Percentiles rank a stretch among this genome's conserved stretches.
These are phyloP conservation scores for Ettlia oleoabundans DNA, from an alignment of 139 green algal genomes.

Conservation along the genomic window DNA sequence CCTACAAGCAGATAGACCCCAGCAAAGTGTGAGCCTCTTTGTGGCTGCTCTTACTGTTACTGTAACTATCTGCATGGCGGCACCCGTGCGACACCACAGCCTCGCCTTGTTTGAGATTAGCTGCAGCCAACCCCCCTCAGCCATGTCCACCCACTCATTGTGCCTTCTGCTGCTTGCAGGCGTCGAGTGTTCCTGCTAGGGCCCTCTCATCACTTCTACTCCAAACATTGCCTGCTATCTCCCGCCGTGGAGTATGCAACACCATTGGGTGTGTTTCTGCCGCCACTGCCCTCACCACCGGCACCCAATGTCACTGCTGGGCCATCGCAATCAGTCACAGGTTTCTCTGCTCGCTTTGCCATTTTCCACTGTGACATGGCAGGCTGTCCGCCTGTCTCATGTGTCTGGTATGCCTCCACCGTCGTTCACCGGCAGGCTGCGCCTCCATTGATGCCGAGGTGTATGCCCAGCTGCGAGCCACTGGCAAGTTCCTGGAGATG, in stretches of 20 bases:
- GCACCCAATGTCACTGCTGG: no score
- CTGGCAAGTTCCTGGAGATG: conserved; percentile 85
- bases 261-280: conserved; percentile 75
- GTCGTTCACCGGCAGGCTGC: conserved; percentile 49
- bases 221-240: conserved; percentile 78
- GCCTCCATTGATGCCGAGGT: conserved; percentile 83
- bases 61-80: no score
- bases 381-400: no score
- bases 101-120: no score
- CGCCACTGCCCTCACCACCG: background rate
- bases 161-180: conserved; percentile 51
- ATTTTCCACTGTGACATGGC: no score
- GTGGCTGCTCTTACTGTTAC: no score
- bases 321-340: no score
- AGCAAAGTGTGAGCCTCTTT: conserved; percentile 77
- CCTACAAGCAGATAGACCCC: conserved; percentile 79
- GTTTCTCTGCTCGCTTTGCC: background rate
- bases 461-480: conserved; percentile 74
- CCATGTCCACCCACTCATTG: background rate
- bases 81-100: no score
- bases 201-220: conserved; percentile 91
- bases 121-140: background rate
- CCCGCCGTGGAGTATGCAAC: conserved; percentile 72
- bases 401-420: no score
- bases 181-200: conserved; percentile 88